These are phyloP conservation scores for Adansonia rubrostipa DNA, from an alignment of 441 rosid species.

Conservation along the genomic window DNA sequence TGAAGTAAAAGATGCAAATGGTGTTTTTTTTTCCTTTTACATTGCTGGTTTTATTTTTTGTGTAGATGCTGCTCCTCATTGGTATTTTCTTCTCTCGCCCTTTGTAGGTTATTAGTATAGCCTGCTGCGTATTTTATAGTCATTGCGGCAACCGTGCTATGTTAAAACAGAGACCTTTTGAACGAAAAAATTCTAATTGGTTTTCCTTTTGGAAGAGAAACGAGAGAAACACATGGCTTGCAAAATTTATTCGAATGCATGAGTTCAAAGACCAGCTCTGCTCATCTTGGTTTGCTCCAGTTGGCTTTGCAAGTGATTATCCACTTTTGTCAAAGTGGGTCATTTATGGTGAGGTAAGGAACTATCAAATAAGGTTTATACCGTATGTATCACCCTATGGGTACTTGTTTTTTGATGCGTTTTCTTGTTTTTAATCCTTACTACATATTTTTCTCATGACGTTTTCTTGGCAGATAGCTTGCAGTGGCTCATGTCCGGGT, in stretches of 20 bases:
- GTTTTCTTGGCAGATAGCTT: slow-evolving; percentile 55
- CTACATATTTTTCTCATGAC: slow-evolving; percentile 18
- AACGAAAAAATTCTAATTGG: slow-evolving; percentile 64
- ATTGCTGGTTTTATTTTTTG: slow-evolving; percentile 3
- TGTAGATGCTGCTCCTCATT: slow-evolving; percentile 1
- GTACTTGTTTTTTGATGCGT: slow-evolving; percentile 17
- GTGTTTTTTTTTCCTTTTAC: not conserved
- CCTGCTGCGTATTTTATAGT: slow-evolving; percentile 97
- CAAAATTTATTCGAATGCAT: slow-evolving; percentile 70
- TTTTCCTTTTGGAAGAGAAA: slow-evolving; percentile 72
- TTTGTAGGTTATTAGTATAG: slow-evolving; percentile 89
- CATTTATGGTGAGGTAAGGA: slow-evolving; percentile 90
- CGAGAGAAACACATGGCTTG: slow-evolving; percentile 74
- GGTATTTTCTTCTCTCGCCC: slow-evolving; percentile 22
- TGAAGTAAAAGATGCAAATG: slow-evolving; percentile 21
- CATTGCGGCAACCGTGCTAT: slow-evolving; percentile 96
- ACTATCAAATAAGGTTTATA: slow-evolving; percentile 17
- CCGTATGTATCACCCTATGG: slow-evolving; percentile 11
- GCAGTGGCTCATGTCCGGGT: slow-evolving; percentile 75
- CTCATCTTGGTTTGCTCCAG: slow-evolving; percentile 99
- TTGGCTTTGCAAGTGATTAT: slow-evolving; percentile 98
- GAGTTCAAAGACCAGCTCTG: slow-evolving; percentile 96
- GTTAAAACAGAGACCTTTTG: slow-evolving; percentile 59
- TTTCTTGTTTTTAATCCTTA: slow-evolving; percentile 18
- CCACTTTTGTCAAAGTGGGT: slow-evolving; percentile 98